These are phyloP conservation scores for Nannochloropsis salina DNA, from an alignment of 108 stramenopile species.

Conservation along the genomic window DNA sequence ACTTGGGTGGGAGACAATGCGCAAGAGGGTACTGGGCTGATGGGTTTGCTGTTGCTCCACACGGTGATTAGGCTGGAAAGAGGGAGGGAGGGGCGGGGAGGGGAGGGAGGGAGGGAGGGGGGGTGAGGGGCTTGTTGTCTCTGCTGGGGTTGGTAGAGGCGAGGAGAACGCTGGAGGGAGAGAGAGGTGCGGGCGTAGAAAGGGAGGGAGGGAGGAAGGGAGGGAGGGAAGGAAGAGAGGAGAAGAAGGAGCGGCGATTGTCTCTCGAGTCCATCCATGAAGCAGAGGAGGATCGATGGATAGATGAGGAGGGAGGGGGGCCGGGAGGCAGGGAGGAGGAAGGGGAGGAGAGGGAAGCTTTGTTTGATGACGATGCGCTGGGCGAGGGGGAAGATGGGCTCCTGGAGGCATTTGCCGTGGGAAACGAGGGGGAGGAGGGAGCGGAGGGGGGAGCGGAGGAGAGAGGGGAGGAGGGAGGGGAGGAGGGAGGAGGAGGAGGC, in stretches of 20 bases:
- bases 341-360: neutral
- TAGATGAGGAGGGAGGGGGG: neutral
- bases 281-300: neutral
- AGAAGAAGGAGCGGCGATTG: neutral
- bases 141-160: neutral
- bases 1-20: neutral
- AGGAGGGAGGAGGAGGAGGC: neutral
- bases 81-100: too few species aligned
- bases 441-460: neutral
- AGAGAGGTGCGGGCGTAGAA: neutral
- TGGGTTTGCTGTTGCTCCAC: neutral
- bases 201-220: neutral
- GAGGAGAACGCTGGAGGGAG: neutral
- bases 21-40: neutral
- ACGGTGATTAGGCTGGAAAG: neutral
- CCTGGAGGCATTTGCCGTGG: neutral
- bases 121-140: neutral
- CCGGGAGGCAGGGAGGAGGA: neutral
- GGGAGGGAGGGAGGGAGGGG: neutral
- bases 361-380: neutral
- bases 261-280: neutral
- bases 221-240: neutral
- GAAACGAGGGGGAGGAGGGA: neutral
- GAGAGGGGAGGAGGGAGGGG: neutral
- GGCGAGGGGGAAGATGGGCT: neutral